Conservation (phyloP, 805 yeast species). For the Candida railenensis region DNA sequence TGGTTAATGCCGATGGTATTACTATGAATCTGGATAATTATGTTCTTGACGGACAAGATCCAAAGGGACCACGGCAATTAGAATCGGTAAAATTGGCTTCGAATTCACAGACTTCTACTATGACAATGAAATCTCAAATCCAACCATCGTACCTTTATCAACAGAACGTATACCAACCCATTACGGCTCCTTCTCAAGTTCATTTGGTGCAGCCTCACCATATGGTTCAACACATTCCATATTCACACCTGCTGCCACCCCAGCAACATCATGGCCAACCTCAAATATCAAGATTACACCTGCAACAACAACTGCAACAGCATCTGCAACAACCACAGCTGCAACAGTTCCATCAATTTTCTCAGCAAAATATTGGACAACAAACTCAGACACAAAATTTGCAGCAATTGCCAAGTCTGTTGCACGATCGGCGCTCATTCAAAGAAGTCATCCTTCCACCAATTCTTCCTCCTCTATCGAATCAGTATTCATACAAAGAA, state of each 20-base stretch:
- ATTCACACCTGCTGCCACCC: slow-evolving; percentile 4
- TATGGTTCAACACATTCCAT: background rate
- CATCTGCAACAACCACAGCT: slow-evolving; percentile 7
- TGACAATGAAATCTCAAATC: background rate
- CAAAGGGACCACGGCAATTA: background rate
- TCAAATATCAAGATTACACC: slow-evolving; percentile 8
- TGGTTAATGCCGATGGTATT: background rate
- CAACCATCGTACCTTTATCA: background rate
- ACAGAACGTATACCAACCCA: background rate
- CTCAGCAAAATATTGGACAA: background rate
- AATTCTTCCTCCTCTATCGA: slow-evolving; percentile 5
- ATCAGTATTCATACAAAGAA: background rate
- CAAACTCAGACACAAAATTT: slow-evolving; percentile 1
- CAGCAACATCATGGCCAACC: slow-evolving; percentile 6
- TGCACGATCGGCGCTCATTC: background rate
- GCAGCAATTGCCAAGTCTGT: background rate
- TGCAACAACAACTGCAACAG: slow-evolving; percentile 7
- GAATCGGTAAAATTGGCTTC: background rate
- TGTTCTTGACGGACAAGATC: background rate
- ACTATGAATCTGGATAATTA: slow-evolving; percentile 1
- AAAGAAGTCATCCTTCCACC: slow-evolving; percentile 5
- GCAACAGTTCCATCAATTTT: slow-evolving; percentile 7
- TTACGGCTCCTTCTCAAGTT: background rate
- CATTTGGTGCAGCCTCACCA: background rate
- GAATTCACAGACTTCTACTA: background rate